phyloP scores from a whole-genome alignment of 495 filamentous ascomycete genomes.

The Penicillium simplicissimum region DNA sequence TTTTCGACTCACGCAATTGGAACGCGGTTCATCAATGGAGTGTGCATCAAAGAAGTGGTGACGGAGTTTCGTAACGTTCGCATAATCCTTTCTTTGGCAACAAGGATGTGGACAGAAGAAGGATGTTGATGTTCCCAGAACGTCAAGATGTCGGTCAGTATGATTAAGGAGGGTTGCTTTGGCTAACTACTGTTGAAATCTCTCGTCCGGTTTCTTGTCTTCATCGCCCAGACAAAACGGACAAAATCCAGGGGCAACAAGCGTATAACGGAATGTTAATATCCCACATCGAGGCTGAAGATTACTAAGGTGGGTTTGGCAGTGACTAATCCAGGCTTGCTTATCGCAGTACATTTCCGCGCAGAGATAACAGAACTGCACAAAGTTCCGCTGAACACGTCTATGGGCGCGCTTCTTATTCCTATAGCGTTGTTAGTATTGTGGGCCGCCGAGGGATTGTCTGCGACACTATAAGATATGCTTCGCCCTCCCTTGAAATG shows the following conservation, averaged over 20 bases:
- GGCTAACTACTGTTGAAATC: neutral
- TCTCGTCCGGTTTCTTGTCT: neutral
- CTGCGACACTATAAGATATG: neutral
- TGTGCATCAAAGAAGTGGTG: neutral
- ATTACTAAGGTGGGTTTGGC: neutral
- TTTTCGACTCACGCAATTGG: neutral
- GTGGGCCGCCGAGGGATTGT: neutral
- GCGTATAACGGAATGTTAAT: neutral
- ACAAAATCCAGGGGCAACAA: neutral
- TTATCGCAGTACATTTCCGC: neutral
- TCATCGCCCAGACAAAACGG: neutral
- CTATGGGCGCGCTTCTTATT: neutral
- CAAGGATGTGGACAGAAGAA: neutral
- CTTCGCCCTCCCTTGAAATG: neutral
- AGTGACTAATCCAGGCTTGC: neutral
- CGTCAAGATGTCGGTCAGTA: neutral
- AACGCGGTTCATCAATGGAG: neutral
- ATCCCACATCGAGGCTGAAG: neutral
- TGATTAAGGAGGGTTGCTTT: neutral
- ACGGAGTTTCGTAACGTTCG: neutral
- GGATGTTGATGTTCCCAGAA: neutral
- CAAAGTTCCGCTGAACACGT: neutral
- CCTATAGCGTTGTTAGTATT: neutral
- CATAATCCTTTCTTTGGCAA: neutral
- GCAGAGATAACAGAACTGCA: neutral